Evolutionary conservation across 352 stramenopile genomes (phyloP).

Genomic region (Globisporangium polare): DNA sequence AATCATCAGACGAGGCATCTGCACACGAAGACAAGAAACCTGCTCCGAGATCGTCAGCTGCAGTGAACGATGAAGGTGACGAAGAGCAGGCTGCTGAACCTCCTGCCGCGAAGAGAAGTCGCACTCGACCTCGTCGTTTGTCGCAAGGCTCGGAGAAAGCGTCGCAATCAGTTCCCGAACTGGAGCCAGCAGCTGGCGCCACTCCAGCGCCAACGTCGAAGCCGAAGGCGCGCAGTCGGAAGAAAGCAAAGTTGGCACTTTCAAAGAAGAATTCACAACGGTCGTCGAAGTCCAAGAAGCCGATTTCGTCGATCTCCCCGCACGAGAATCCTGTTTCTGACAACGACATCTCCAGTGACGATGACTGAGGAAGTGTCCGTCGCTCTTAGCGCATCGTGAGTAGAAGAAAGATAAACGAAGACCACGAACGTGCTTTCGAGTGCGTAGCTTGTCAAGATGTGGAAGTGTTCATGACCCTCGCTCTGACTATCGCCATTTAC

Average conservation of each 20-base stretch:
- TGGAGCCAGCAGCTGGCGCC: background rate
- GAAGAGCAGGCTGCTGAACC: background rate
- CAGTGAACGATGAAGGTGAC: background rate
- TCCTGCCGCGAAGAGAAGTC: slow-evolving; percentile 2
- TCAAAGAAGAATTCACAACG: slow-evolving; percentile 9
- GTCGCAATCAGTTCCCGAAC: background rate
- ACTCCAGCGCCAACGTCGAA: slow-evolving; percentile 1
- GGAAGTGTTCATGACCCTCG: background rate
- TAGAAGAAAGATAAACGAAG: background rate
- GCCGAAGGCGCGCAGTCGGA: slow-evolving; percentile 5
- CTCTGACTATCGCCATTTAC: background rate
- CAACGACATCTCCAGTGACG: slow-evolving; percentile 13
- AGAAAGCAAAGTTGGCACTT: slow-evolving; percentile 12
- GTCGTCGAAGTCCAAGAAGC: slow-evolving; percentile 11
- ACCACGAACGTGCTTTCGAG: background rate
- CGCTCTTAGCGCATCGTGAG: background rate
- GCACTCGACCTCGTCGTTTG: slow-evolving; percentile 2
- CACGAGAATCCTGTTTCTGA: slow-evolving; percentile 16
- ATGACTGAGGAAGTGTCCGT: background rate
- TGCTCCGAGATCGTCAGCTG: background rate
- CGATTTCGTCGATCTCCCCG: slow-evolving; percentile 15
- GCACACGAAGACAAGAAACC: background rate
- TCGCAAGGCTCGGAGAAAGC: background rate
- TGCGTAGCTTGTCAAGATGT: background rate
- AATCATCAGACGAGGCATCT: background rate